Conservation (phyloP, 2,329 filamentous ascomycete genomes). For the Chaetothyriales sp. region DNA sequence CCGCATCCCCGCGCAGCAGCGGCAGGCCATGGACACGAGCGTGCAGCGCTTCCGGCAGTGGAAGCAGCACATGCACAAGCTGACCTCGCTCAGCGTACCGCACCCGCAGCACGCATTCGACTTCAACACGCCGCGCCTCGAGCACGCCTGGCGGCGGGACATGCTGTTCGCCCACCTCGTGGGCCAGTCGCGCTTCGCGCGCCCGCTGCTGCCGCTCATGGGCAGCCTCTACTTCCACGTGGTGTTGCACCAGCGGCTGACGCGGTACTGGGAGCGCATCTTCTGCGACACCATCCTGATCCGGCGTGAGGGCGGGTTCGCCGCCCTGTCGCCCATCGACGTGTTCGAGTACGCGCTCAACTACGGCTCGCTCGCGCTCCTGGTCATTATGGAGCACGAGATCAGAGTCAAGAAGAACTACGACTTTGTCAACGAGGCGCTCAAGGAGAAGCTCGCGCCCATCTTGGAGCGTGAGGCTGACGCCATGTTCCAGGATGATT, state of each 20-base stretch:
- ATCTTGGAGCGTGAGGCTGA: conserved; percentile 8
- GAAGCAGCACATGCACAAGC: background rate
- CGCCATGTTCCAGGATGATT: conserved; percentile 6
- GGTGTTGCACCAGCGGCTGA: conserved; percentile 1
- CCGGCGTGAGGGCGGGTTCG: conserved; percentile 12
- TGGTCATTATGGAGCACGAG: conserved; percentile 3
- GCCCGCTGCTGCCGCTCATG: background rate
- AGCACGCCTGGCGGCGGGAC: conserved; percentile 1
- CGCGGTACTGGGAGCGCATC: conserved; percentile 6
- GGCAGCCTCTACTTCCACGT: background rate
- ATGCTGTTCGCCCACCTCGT: background rate
- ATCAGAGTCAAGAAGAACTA: background rate
- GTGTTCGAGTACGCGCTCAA: conserved; percentile 12
- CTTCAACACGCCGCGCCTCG: background rate
- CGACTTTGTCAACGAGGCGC: conserved; percentile 4
- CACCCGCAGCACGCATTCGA: background rate
- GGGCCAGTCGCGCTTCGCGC: background rate
- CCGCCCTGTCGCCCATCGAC: conserved; percentile 8
- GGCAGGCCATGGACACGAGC: conserved; percentile 26
- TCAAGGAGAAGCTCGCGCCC: conserved; percentile 8
- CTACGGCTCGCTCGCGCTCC: conserved; percentile 5
- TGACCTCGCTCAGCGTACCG: background rate
- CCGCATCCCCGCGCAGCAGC: conserved; percentile 63
- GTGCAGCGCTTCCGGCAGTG: background rate
- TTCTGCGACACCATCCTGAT: conserved; percentile 10